These are phyloP conservation scores for Selaginella moellendorffii DNA, from an alignment of 75 land plant genomes.

Conservation along the genomic window DNA sequence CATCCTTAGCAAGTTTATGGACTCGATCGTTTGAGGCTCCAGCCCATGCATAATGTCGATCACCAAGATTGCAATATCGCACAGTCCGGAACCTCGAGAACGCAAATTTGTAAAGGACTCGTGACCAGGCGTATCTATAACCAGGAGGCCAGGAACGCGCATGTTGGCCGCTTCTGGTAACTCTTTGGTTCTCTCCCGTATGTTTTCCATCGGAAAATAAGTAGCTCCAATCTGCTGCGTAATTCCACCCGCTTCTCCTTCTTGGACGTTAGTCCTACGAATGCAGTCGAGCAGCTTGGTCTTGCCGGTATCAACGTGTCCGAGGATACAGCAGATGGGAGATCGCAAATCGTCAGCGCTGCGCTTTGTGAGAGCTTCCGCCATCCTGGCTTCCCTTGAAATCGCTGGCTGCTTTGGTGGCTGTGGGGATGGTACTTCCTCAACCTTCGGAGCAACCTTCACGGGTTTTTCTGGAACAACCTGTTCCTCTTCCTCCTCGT, in stretches of 20 bases:
- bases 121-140: conserved; percentile 98
- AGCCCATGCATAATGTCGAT: conserved; percentile 99
- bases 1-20: conserved; percentile 72
- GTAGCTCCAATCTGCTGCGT: conserved; percentile 99
- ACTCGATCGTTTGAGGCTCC: conserved; percentile 94
- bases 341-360: conserved; percentile 63
- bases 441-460: conserved; percentile 14
- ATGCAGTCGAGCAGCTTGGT: conserved; percentile 96
- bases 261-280: conserved; percentile 95
- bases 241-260: conserved; percentile 99
- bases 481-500: conserved; percentile 24
- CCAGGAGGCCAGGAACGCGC: conserved; percentile 83
- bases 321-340: conserved; percentile 97
- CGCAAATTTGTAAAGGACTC: conserved; percentile 90
- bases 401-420: conserved; percentile 17
- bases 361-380: conserved; percentile 33
- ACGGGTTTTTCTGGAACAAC: conserved; percentile 16
- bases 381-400: conserved; percentile 20
- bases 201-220: conserved; percentile 93
- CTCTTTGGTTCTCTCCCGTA: conserved; percentile 88
- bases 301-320: conserved; percentile 99
- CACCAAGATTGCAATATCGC: conserved; percentile 96
- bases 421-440: conserved; percentile 14
- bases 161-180: conserved; percentile 66
- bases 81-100: conserved; percentile 91